Evolutionary conservation across 2,329 filamentous ascomycete species (phyloP).

Genomic region (Aspergillus hortae): DNA sequence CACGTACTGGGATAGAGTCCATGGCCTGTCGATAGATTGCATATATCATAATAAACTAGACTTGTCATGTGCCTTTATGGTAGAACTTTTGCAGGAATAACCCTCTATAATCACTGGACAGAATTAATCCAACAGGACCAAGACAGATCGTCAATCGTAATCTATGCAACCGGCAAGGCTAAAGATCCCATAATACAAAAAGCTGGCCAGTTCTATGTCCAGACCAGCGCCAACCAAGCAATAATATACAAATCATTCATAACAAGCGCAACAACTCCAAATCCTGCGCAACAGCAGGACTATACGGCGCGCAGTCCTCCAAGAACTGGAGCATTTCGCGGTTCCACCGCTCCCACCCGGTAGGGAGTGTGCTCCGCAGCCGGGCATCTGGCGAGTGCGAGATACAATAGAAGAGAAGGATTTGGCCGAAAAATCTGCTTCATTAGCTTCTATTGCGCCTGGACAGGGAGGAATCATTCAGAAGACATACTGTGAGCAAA

Average conservation of each 20-base stretch:
- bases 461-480: background rate
- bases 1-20: too few relatives aligned
- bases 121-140: too few relatives aligned
- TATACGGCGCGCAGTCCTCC: slow-evolving; percentile 35
- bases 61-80: too few relatives aligned
- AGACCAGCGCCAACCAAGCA: background rate
- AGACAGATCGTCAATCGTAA: background rate
- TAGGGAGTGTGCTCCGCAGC: slow-evolving; percentile 34
- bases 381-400: slow-evolving; percentile 34
- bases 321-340: slow-evolving; percentile 40
- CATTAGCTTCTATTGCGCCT: background rate
- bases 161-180: background rate
- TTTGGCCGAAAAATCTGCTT: slow-evolving; percentile 39
- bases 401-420: slow-evolving; percentile 42
- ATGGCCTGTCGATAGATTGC: too few relatives aligned
- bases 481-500: slow-evolving; percentile 36
- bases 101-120: too few relatives aligned
- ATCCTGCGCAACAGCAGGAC: slow-evolving; percentile 39
- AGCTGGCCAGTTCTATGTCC: background rate
- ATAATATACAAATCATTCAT: slow-evolving; percentile 12
- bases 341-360: slow-evolving; percentile 40
- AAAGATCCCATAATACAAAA: background rate
- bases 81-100: too few relatives aligned
- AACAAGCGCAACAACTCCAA: slow-evolving; percentile 34
- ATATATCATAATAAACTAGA: too few relatives aligned